These are phyloP conservation scores for Leccinum rimulosum DNA, from an alignment of 768 basidiomycete species.

Conservation along the genomic window DNA sequence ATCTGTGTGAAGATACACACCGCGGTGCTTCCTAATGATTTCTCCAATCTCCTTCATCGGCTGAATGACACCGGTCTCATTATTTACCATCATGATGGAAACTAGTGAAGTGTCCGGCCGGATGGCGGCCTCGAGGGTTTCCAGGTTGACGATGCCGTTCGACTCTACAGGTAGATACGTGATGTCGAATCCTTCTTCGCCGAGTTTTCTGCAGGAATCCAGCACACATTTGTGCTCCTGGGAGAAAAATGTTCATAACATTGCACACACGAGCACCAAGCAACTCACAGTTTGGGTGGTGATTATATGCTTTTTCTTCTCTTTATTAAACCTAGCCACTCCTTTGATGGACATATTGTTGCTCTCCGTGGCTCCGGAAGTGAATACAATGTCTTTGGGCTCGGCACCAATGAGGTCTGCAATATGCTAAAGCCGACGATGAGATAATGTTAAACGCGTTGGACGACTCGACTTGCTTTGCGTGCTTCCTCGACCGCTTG, in stretches of 20 bases:
- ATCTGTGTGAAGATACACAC: slow-evolving; percentile 95
- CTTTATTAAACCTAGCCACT: slow-evolving; percentile 91
- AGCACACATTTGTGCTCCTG: slow-evolving; percentile 99
- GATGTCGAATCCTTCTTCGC: slow-evolving; percentile 96
- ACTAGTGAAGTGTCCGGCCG: slow-evolving; percentile 92
- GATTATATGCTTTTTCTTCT: slow-evolving; percentile 90
- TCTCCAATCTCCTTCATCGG: slow-evolving; percentile 94
- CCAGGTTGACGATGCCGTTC: slow-evolving; percentile 79
- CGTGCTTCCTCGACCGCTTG: slow-evolving; percentile 90
- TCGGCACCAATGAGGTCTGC: slow-evolving; percentile 94
- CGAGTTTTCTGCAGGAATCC: slow-evolving; percentile 93
- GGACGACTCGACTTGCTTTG: slow-evolving; percentile 47
- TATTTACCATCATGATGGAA: slow-evolving; percentile 98
- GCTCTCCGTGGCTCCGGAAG: slow-evolving; percentile 95
- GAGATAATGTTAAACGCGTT: neutral
- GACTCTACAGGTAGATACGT: slow-evolving; percentile 94
- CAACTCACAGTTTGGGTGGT: slow-evolving; percentile 85
- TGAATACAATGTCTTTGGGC: slow-evolving; percentile 94
- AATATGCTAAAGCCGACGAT: slow-evolving; percentile 55
- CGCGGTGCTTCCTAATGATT: slow-evolving; percentile 80
- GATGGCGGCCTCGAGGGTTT: slow-evolving; percentile 81
- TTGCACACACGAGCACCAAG: neutral
- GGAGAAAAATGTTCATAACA: slow-evolving; percentile 7
- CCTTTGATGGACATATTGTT: slow-evolving; percentile 99
- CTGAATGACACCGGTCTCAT: slow-evolving; percentile 98